phyloP scores from a whole-genome alignment of 208 protist species.

The Leishmania major region DNA sequence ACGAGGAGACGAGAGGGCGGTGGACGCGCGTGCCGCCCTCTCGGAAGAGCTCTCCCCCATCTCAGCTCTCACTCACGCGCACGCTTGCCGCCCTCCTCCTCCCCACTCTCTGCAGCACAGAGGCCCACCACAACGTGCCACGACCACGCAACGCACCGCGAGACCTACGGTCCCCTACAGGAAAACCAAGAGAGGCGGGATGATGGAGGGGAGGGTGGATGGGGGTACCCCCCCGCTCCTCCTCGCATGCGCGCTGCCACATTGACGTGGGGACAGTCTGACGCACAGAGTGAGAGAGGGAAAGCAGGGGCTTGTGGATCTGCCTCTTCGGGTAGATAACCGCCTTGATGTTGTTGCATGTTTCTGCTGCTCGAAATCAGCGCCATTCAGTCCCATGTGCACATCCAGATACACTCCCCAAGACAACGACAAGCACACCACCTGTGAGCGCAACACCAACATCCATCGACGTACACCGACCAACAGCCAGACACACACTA shows the following conservation, averaged over 20 bases:
- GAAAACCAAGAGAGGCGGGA: not conserved
- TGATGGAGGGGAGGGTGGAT: not conserved
- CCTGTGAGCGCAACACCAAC: not conserved
- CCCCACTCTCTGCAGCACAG: not conserved
- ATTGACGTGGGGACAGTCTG: not conserved
- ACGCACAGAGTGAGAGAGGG: not conserved
- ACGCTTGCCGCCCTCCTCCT: not conserved
- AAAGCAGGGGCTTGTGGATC: not conserved
- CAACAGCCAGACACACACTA: not conserved
- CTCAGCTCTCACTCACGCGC: not conserved
- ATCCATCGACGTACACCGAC: constrained; percentile 9
- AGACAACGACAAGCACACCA: not conserved
- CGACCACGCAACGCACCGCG: not conserved
- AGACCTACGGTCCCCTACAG: not conserved
- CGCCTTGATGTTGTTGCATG: not conserved
- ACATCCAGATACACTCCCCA: not conserved
- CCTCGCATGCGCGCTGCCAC: not conserved
- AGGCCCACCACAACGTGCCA: not conserved
- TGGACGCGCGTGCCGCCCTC: not conserved
- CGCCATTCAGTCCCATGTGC: not conserved
- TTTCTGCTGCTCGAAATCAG: not conserved
- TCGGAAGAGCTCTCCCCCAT: not conserved
- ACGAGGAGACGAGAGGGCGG: not conserved
- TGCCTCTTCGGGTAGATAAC: not conserved
- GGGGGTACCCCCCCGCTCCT: not conserved